Conservation (phyloP, 2,329 filamentous ascomycete genomes). For the Arthrobotrys iridis region DNA sequence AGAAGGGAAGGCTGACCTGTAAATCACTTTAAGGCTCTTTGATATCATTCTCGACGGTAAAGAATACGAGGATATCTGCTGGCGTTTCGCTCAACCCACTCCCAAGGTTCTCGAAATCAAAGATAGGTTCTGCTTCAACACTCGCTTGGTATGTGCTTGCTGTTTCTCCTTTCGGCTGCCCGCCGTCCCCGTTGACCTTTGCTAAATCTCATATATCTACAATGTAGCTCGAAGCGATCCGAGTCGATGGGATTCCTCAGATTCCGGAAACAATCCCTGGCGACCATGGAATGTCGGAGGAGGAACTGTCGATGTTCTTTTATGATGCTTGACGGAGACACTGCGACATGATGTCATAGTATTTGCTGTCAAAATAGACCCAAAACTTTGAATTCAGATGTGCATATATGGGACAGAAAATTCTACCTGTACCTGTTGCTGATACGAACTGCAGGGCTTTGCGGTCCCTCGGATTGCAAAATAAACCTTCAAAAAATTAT, state of each 20-base stretch:
- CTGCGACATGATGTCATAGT: too few relatives aligned
- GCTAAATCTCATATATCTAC: neutral
- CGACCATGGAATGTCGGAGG: slow-evolving; percentile 7
- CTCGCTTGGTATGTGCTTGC: slow-evolving; percentile 25
- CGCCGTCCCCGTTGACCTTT: neutral
- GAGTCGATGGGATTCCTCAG: slow-evolving; percentile 19
- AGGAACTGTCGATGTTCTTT: slow-evolving; percentile 28
- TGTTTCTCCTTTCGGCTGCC: neutral
- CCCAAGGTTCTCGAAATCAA: slow-evolving; percentile 32
- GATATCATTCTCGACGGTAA: slow-evolving; percentile 14
- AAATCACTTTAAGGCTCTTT: slow-evolving; percentile 21
- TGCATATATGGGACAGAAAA: too few relatives aligned
- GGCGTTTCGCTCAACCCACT: slow-evolving; percentile 31
- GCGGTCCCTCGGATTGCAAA: too few relatives aligned
- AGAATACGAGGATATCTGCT: slow-evolving; percentile 20
- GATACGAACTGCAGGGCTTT: too few relatives aligned
- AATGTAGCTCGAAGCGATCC: slow-evolving; percentile 13
- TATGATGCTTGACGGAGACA: neutral
- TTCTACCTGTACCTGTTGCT: too few relatives aligned
- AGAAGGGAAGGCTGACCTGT: neutral
- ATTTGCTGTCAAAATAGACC: too few relatives aligned
- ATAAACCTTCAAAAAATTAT: too few relatives aligned
- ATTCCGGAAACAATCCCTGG: neutral
- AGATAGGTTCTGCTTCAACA: slow-evolving; percentile 37
- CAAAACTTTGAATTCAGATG: too few relatives aligned